phyloP scores from a whole-genome alignment of 371 early-diverging fungal genomes.

The Cokeromyces recurvatus region DNA sequence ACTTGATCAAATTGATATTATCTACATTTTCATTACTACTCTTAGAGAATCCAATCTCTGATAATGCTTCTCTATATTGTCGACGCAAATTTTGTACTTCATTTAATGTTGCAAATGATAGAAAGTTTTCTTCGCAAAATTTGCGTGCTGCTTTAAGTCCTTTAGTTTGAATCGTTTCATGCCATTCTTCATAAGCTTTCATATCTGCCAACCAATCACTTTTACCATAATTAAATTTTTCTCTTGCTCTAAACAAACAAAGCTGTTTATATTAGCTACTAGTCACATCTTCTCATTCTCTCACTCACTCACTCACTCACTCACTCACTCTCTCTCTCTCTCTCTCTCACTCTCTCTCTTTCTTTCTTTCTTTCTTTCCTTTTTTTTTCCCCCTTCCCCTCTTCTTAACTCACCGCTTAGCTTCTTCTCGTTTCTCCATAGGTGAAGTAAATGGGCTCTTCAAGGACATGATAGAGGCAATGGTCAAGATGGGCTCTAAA shows the following conservation, averaged over 20 bases:
- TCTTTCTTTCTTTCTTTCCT: neutral
- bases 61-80: slow-evolving; percentile 54
- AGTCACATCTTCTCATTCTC: no score
- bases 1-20: slow-evolving; percentile 54
- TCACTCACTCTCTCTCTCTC: no score
- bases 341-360: no score
- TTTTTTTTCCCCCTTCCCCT: neutral
- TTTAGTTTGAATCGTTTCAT: slow-evolving; percentile 20
- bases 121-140: slow-evolving; percentile 50
- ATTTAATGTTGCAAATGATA: slow-evolving; percentile 51
- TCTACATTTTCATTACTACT: slow-evolving; percentile 24
- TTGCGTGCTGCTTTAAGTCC: slow-evolving; percentile 32
- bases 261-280: neutral
- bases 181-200: slow-evolving; percentile 66
- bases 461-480: slow-evolving; percentile 75
- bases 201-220: slow-evolving; percentile 70
- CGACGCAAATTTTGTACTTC: slow-evolving; percentile 50
- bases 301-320: no score
- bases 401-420: slow-evolving; percentile 29
- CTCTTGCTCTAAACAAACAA: slow-evolving; percentile 32
- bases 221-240: slow-evolving; percentile 53
- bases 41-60: slow-evolving; percentile 57
- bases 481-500: slow-evolving; percentile 74
- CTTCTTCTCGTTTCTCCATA: slow-evolving; percentile 63
- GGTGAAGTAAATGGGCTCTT: slow-evolving; percentile 69